Conservation (phyloP, 306 rosid genomes). For the Casuarina glauca region DNA sequence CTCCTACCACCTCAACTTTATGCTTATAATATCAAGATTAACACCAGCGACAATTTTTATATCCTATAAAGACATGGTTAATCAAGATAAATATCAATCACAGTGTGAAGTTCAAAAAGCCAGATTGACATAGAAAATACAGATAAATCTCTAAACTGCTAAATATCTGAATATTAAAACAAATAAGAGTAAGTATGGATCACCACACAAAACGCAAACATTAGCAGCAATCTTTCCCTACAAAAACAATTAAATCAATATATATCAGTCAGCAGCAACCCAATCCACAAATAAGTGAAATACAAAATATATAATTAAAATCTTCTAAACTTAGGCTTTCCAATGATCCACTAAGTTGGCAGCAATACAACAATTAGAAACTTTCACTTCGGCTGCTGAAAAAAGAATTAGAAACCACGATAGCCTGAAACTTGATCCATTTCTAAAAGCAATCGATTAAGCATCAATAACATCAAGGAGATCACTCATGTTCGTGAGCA, state of each 20-base stretch:
- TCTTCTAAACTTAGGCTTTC: not conserved
- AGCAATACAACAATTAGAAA: not conserved
- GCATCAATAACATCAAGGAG: not conserved
- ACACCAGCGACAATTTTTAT: constrained; percentile 1
- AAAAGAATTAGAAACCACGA: not conserved
- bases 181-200: not conserved
- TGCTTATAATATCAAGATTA: constrained; percentile 1
- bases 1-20: constrained; percentile 39
- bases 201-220: not conserved
- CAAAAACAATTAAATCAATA: not conserved
- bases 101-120: not conserved
- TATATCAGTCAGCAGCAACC: not conserved
- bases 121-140: not conserved
- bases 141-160: not conserved
- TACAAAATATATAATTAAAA: not conserved
- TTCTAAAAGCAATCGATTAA: not conserved
- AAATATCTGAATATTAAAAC: not conserved
- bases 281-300: not conserved
- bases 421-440: not conserved
- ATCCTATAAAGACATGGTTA: not conserved
- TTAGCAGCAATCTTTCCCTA: not conserved
- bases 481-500: not conserved
- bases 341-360: not conserved
- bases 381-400: not conserved
- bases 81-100: not conserved